Conservation (phyloP, 2,329 filamentous ascomycete species). For the Nigrospora oryzae region DNA sequence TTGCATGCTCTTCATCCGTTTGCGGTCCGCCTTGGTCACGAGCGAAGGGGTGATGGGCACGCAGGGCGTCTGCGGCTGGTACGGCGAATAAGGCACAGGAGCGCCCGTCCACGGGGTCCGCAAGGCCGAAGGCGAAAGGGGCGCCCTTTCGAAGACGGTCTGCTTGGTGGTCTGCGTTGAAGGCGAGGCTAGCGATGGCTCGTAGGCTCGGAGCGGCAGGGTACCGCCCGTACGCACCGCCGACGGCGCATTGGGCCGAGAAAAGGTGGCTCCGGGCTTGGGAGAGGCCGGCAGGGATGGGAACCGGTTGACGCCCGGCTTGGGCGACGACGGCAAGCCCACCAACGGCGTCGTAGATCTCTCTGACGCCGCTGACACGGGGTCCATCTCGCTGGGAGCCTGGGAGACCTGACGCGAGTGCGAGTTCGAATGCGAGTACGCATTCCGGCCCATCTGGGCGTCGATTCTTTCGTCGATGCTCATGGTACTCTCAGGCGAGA, state of each 20-base stretch:
- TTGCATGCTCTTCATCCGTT: slow-evolving; percentile 56
- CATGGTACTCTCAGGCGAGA: slow-evolving; percentile 36
- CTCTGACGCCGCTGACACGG: slow-evolving; percentile 43
- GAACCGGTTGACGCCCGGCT: slow-evolving; percentile 25
- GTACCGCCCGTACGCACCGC: slow-evolving; percentile 48
- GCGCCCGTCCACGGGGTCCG: slow-evolving; percentile 55
- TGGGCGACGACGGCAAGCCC: slow-evolving; percentile 39
- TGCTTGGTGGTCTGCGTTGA: slow-evolving; percentile 48
- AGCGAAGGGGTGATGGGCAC: slow-evolving; percentile 71
- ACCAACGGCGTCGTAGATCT: slow-evolving; percentile 41
- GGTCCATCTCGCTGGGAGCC: slow-evolving; percentile 33
- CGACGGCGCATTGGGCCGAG: slow-evolving; percentile 38
- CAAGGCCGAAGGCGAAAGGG: slow-evolving; percentile 46
- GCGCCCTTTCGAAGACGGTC: slow-evolving; percentile 53
- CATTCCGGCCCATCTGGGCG: slow-evolving; percentile 20
- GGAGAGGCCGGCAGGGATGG: slow-evolving; percentile 25
- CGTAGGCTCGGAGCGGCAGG: slow-evolving; percentile 54
- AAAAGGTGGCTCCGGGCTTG: slow-evolving; percentile 22
- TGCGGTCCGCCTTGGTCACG: slow-evolving; percentile 62
- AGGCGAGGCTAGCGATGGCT: slow-evolving; percentile 45
- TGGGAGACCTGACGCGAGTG: slow-evolving; percentile 29
- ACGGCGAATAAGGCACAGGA: slow-evolving; percentile 65
- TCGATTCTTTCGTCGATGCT: slow-evolving; percentile 51
- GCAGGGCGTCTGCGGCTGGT: slow-evolving; percentile 70
- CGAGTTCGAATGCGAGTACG: slow-evolving; percentile 11